phyloP scores from a whole-genome alignment of 2,329 filamentous ascomycete genomes.

The Fusarium pininemorale region DNA sequence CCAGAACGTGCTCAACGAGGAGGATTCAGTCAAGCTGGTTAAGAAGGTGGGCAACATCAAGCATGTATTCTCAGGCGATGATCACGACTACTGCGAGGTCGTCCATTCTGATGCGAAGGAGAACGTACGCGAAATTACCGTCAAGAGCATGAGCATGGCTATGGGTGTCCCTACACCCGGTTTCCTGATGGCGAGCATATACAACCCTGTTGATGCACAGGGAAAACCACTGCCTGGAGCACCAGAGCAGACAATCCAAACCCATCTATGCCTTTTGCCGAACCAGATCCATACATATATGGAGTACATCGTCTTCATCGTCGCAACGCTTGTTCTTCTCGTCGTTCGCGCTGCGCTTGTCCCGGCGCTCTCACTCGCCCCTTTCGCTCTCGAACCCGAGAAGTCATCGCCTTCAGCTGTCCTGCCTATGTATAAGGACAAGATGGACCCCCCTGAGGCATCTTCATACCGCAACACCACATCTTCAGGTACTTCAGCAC shows the following conservation, averaged over 20 bases:
- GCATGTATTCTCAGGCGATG: conserved; percentile 93
- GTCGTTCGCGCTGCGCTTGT: conserved; percentile 65
- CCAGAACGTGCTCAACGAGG: conserved; percentile 86
- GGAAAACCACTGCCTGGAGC: conserved; percentile 58
- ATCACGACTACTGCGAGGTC: conserved; percentile 97
- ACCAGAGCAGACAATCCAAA: conserved; percentile 74
- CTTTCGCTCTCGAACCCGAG: conserved; percentile 61
- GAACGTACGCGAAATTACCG: conserved; percentile 83
- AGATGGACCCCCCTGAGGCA: conserved; percentile 55
- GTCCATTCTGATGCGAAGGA: conserved; percentile 76
- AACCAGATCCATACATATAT: conserved; percentile 88
- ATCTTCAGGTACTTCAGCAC: conserved; percentile 39
- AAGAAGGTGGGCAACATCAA: conserved; percentile 82
- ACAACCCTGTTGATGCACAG: conserved; percentile 82
- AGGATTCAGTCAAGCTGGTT: conserved; percentile 79
- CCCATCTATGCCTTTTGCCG: conserved; percentile 88
- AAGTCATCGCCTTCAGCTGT: conserved; percentile 34
- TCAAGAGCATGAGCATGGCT: conserved; percentile 94
- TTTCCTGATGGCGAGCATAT: conserved; percentile 87
- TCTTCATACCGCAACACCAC: conserved; percentile 20
- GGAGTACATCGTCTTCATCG: conserved; percentile 74
- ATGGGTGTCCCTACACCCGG: conserved; percentile 93
- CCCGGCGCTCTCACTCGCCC: conserved; percentile 61
- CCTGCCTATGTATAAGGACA: conserved; percentile 62
- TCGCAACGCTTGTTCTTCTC: conserved; percentile 60